Percentiles rank a stretch among this genome's conserved stretches.
These are phyloP conservation scores for Sanghuangporus baumii DNA, from an alignment of 1,284 basidiomycete species.

Conservation along the genomic window DNA sequence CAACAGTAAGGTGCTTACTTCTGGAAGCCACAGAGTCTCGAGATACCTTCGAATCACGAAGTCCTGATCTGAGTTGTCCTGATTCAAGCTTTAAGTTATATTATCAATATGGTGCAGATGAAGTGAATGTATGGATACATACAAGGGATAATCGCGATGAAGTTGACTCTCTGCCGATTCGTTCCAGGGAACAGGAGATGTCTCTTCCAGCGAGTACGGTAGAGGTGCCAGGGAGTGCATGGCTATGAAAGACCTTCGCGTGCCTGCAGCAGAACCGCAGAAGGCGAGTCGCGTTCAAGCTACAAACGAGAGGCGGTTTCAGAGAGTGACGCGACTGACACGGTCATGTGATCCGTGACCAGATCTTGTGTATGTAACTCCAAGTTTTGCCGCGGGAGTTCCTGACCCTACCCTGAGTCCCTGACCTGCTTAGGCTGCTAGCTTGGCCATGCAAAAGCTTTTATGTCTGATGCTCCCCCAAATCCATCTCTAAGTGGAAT, in stretches of 20 bases:
- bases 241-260: not conserved
- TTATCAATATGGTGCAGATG: not conserved
- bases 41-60: conserved; percentile 39
- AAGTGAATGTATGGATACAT: not conserved
- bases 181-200: conserved; percentile 13
- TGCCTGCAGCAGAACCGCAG: not conserved
- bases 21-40: conserved; percentile 72
- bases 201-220: conserved; percentile 5
- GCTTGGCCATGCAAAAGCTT: too few species aligned
- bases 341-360: too few species aligned
- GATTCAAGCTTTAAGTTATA: not conserved
- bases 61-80: conserved; percentile 6
- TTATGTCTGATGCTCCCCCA: too few species aligned
- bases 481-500: too few species aligned
- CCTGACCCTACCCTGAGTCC: too few species aligned
- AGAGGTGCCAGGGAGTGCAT: not conserved
- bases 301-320: too few species aligned
- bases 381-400: too few species aligned
- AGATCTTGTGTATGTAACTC: too few species aligned
- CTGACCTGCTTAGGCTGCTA: too few species aligned
- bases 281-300: too few species aligned
- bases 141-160: conserved; percentile 16
- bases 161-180: conserved; percentile 7
- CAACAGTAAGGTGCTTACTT: conserved; percentile 35
- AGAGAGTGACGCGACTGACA: too few species aligned